These are phyloP conservation scores for Termitomyces sp. DNA, from an alignment of 768 basidiomycete species.

Conservation along the genomic window DNA sequence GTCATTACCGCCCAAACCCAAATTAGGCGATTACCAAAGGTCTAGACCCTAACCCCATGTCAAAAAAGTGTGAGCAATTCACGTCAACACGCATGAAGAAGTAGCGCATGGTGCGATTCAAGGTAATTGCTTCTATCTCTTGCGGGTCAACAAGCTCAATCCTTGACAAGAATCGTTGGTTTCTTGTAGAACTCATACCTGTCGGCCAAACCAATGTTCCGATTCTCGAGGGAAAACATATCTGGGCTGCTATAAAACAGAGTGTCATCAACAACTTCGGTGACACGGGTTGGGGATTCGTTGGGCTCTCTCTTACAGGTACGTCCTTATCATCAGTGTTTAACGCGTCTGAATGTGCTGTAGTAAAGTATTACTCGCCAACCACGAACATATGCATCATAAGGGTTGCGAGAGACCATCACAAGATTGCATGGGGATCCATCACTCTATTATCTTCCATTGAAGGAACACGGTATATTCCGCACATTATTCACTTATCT, in stretches of 20 bases:
- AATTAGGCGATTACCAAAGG: background rate
- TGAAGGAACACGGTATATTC: constrained; percentile 55
- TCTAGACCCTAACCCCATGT: background rate
- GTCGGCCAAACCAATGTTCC: constrained; percentile 24
- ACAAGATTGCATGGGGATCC: constrained; percentile 75
- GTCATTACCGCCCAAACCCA: background rate
- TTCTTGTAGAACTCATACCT: constrained; percentile 79
- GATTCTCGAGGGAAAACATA: constrained; percentile 50
- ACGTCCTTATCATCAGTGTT: background rate
- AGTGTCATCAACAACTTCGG: constrained; percentile 73
- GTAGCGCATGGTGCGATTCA: constrained; percentile 17
- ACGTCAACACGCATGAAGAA: background rate
- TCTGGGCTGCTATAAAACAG: constrained; percentile 66
- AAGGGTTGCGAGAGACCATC: constrained; percentile 78
- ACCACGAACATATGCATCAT: constrained; percentile 81
- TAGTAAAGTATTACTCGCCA: constrained; percentile 89
- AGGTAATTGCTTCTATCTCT: constrained; percentile 4
- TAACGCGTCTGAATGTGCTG: background rate
- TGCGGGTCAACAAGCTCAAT: background rate
- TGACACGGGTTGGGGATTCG: constrained; percentile 81
- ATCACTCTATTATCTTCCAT: constrained; percentile 64
- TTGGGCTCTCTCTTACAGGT: constrained; percentile 70
- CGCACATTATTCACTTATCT: constrained; percentile 76
- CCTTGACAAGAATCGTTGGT: constrained; percentile 69
- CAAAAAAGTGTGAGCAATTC: background rate